A percentile compares a stretch with the other conserved stretches of the same genome.
phyloP scores from a whole-genome alignment of 495 filamentous ascomycete species.

The Glarea lozoyensis region DNA sequence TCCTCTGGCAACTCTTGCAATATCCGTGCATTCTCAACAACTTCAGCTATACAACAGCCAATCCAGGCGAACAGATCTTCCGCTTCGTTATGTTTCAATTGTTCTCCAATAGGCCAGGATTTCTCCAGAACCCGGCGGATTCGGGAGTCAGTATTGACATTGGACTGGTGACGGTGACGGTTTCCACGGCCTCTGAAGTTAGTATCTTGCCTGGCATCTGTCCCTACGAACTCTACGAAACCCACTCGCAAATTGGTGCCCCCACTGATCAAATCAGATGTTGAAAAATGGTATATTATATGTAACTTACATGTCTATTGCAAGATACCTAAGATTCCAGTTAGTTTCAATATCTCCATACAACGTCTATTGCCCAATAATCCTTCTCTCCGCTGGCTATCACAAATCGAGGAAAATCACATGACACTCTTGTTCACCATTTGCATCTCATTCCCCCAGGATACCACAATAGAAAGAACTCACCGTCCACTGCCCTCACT shows the following conservation, averaged over 20 bases:
- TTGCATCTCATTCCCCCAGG: not conserved
- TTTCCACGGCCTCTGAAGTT: too few species aligned
- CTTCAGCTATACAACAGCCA: slow-evolving; percentile 63
- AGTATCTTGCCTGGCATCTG: too few species aligned
- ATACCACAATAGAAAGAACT: too few species aligned
- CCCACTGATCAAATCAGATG: slow-evolving; percentile 33
- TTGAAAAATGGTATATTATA: not conserved
- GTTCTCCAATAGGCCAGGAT: slow-evolving; percentile 71
- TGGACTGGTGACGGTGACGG: too few species aligned
- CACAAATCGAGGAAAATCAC: not conserved
- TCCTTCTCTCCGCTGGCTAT: not conserved
- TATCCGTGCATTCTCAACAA: slow-evolving; percentile 37
- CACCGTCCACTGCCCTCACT: slow-evolving; percentile 53
- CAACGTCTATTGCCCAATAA: not conserved
- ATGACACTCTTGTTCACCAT: not conserved
- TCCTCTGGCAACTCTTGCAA: slow-evolving; percentile 39
- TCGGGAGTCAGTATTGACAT: slow-evolving; percentile 34
- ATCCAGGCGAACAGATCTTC: slow-evolving; percentile 76
- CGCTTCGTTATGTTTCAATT: slow-evolving; percentile 67
- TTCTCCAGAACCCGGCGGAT: slow-evolving; percentile 56
- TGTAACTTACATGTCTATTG: slow-evolving; percentile 58
- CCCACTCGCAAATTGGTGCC: slow-evolving; percentile 75
- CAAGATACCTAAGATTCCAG: slow-evolving; percentile 48
- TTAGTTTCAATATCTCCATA: slow-evolving; percentile 5
- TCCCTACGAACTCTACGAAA: slow-evolving; percentile 64